These are phyloP conservation scores for Yamadazyma dushanensis DNA, from an alignment of 1,139 yeast species.

Conservation along the genomic window DNA sequence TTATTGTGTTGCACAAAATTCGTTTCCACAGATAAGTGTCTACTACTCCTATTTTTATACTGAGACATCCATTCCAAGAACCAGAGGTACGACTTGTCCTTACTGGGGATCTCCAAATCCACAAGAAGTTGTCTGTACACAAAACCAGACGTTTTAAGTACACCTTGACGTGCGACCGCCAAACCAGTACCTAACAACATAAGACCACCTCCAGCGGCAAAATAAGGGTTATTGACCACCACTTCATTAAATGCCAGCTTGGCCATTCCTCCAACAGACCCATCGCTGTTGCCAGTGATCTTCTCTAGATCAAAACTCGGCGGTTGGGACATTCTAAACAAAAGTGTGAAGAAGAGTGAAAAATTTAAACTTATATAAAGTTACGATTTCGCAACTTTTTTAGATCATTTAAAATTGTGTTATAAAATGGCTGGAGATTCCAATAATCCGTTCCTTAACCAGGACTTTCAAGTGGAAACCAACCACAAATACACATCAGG, in stretches of 20 bases:
- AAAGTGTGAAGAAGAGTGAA: neutral
- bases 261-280: conserved; percentile 35
- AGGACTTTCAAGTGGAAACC: conserved; percentile 12
- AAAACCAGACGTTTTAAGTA: conserved; percentile 62
- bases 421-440: conserved; percentile 4
- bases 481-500: conserved; percentile 16
- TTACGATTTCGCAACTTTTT: neutral
- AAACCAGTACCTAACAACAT: conserved; percentile 90
- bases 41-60: conserved; percentile 66
- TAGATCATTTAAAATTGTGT: neutral
- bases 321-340: conserved; percentile 10
- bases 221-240: conserved; percentile 78
- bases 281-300: conserved; percentile 39
- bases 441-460: conserved; percentile 21
- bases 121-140: conserved; percentile 82
- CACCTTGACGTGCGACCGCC: conserved; percentile 74
- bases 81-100: conserved; percentile 94
- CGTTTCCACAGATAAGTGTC: conserved; percentile 91
- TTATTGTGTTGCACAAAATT: conserved; percentile 86
- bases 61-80: conserved; percentile 96
- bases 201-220: conserved; percentile 96
- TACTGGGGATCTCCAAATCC: conserved; percentile 89
- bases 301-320: conserved; percentile 34
- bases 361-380: too few relatives aligned
- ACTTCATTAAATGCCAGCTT: conserved; percentile 50